Conservation (phyloP, 768 basidiomycete genomes). For the Tubosaeta brunneosetosa region DNA sequence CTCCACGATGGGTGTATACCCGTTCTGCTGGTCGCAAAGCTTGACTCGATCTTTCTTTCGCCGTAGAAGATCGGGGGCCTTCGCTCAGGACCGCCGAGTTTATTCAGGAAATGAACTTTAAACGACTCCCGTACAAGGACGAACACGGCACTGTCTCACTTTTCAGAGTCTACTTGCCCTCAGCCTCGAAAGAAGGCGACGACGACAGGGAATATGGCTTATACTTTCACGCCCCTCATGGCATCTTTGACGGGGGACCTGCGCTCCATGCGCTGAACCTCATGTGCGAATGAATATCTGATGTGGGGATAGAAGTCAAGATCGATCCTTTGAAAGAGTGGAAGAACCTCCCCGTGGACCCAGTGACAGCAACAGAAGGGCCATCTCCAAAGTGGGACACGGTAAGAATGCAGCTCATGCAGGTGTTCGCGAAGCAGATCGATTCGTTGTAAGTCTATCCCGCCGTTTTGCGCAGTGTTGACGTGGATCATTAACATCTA, state of each 20-base stretch:
- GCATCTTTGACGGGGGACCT: constrained; percentile 22
- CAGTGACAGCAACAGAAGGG: constrained; percentile 23
- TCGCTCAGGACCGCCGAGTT: constrained; percentile 17
- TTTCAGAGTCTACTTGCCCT: constrained; percentile 10
- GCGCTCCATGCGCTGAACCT: constrained; percentile 18
- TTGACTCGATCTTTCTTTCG: constrained; percentile 22
- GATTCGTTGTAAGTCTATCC: constrained; percentile 4
- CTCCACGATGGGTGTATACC: constrained; percentile 20
- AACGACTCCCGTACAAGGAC: constrained; percentile 16
- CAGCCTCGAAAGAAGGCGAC: constrained; percentile 2
- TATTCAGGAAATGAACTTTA: constrained; percentile 11
- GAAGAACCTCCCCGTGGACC: constrained; percentile 25
- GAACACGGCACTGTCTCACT: neutral
- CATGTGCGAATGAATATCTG: constrained; percentile 22
- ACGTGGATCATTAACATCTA: neutral
- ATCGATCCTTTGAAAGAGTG: constrained; percentile 18
- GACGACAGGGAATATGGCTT: constrained; percentile 11
- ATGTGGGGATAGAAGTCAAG: constrained; percentile 6
- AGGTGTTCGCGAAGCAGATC: constrained; percentile 8
- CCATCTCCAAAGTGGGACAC: constrained; percentile 14
- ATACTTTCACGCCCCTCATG: constrained; percentile 22
- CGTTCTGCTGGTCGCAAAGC: constrained; percentile 19
- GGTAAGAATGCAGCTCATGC: constrained; percentile 11
- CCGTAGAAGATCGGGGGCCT: constrained; percentile 10
- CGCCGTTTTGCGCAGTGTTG: neutral